Percentiles rank a stretch among this genome's conserved stretches.
Evolutionary conservation across 2,329 filamentous ascomycete genomes (phyloP).

Genomic region (Hypoxylon sp.): DNA sequence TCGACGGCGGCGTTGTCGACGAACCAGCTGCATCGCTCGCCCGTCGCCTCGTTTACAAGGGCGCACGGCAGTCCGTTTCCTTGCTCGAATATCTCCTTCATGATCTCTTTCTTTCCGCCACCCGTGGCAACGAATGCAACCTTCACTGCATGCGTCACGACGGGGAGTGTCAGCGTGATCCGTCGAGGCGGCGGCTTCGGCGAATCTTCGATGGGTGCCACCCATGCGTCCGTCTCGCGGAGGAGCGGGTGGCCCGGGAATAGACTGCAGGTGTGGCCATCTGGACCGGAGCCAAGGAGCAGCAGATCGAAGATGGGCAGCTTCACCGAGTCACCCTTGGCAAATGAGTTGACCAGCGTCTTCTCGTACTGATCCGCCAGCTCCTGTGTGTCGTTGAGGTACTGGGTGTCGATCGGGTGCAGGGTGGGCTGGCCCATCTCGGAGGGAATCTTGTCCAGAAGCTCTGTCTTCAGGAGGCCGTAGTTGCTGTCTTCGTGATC

Average conservation of each 20-base stretch:
- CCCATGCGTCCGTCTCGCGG: conserved; percentile 88
- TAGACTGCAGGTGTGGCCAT: conserved; percentile 95
- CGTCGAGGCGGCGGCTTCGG: conserved; percentile 92
- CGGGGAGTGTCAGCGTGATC: conserved; percentile 91
- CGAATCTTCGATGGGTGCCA: conserved; percentile 88
- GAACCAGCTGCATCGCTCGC: conserved; percentile 94
- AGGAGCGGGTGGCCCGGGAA: conserved; percentile 91
- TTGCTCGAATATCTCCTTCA: conserved; percentile 92
- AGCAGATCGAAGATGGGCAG: conserved; percentile 95
- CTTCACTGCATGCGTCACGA: conserved; percentile 84
- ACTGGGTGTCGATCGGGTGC: conserved; percentile 74
- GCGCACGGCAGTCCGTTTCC: conserved; percentile 83
- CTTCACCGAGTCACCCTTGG: conserved; percentile 90
- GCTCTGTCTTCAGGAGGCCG: conserved; percentile 82
- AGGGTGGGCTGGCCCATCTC: conserved; percentile 72
- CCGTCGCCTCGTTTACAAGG: conserved; percentile 83
- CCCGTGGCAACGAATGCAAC: conserved; percentile 94
- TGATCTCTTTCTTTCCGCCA: conserved; percentile 84
- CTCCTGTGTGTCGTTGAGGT: conserved; percentile 83
- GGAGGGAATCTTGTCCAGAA: conserved; percentile 85
- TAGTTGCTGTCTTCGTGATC: conserved; percentile 96
- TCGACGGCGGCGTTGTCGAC: conserved; percentile 86
- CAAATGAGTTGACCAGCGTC: conserved; percentile 83
- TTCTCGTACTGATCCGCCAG: conserved; percentile 95
- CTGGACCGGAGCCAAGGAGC: conserved; percentile 90